A percentile compares a stretch with the other conserved stretches of the same genome.
phyloP scores from a whole-genome alignment of 345 rosid species.

The Draba incana region DNA sequence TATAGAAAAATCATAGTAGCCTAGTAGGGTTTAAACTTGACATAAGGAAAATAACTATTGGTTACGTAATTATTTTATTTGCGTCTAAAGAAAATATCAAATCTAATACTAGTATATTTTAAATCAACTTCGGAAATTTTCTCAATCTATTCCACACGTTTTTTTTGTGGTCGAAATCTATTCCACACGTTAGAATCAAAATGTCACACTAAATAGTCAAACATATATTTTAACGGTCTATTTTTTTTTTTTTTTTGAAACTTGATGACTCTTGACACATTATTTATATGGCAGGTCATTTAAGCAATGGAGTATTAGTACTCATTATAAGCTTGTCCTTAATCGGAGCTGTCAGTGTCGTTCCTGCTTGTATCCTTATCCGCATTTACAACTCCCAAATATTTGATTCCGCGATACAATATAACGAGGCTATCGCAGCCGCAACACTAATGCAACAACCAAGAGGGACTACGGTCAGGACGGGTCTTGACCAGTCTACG shows the following conservation, averaged over 20 bases:
- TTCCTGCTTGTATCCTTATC: slow-evolving; percentile 38
- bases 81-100: not conserved
- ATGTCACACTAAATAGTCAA: too few species aligned
- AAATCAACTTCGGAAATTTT: not conserved
- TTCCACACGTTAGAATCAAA: not conserved
- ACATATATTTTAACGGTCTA: too few species aligned
- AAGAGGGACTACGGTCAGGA: slow-evolving; percentile 15
- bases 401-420: not conserved
- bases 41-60: slow-evolving; percentile 7
- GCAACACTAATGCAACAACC: slow-evolving; percentile 31
- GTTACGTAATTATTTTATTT: slow-evolving; percentile 7
- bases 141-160: not conserved
- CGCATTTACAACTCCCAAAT: slow-evolving; percentile 33
- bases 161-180: too few species aligned
- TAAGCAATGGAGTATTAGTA: slow-evolving; percentile 26
- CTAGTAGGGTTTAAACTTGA: not conserved
- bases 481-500: slow-evolving; percentile 65
- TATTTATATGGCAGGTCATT: slow-evolving; percentile 35
- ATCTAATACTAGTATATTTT: too few species aligned
- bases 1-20: not conserved
- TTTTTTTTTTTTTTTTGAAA: too few species aligned
- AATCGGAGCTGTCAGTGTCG: slow-evolving; percentile 42
- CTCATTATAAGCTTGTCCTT: slow-evolving; percentile 45
- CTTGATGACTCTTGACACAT: not conserved
- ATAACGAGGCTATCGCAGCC: not conserved